A percentile compares a stretch with the other conserved stretches of the same genome.
These are phyloP conservation scores for Cryptomeria japonica DNA, from an alignment of 75 land plant species.

Conservation along the genomic window DNA sequence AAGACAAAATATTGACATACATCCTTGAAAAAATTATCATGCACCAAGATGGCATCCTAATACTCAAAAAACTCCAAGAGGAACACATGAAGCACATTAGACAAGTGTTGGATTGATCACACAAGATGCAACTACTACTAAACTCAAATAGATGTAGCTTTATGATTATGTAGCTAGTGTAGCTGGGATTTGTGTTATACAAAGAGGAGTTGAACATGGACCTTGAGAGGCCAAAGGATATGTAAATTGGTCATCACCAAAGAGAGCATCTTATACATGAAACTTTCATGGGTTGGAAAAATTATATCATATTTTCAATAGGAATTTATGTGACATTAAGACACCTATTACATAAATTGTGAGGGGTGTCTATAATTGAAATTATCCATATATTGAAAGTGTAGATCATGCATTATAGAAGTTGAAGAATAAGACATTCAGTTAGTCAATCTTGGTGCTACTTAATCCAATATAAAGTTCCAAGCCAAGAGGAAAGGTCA, in stretches of 20 bases:
- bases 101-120: neutral
- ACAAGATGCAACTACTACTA: neutral
- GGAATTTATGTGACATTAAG: no score
- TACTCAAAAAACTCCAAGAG: neutral
- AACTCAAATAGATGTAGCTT: neutral
- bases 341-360: neutral
- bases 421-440: neutral
- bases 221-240: neutral
- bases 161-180: neutral
- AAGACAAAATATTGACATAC: neutral
- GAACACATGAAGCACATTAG: neutral
- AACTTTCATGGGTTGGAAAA: neutral
- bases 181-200: neutral
- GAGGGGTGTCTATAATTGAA: neutral
- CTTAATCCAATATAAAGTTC: no score
- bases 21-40: no score
- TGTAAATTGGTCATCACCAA: neutral
- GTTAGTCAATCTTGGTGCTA: no score
- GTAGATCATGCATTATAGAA: neutral
- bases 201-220: conserved; percentile 1
- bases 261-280: neutral
- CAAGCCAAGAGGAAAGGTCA: neutral
- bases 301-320: neutral
- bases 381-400: neutral
- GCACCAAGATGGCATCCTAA: no score